These are phyloP conservation scores for Aspergillus coremiiformis DNA, from an alignment of 495 filamentous ascomycete genomes.

Conservation along the genomic window DNA sequence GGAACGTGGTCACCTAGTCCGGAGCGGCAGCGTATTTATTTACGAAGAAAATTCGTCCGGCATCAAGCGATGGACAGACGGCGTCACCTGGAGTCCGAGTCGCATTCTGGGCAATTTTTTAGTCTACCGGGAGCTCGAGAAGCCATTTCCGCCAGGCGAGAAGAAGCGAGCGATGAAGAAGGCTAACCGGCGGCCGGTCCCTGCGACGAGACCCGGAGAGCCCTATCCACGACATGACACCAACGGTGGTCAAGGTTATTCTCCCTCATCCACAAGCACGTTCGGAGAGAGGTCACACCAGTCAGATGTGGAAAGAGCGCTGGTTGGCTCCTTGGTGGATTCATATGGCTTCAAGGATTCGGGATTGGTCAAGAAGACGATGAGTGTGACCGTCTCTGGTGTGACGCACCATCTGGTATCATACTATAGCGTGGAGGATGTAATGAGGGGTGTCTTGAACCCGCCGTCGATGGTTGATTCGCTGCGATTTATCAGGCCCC, in stretches of 20 bases:
- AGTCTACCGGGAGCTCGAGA: slow-evolving; percentile 79
- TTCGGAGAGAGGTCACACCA: slow-evolving; percentile 37
- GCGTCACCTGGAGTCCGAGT: slow-evolving; percentile 82
- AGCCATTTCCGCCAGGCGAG: slow-evolving; percentile 76
- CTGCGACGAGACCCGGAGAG: slow-evolving; percentile 41
- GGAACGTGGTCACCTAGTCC: slow-evolving; percentile 65
- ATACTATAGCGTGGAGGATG: slow-evolving; percentile 77
- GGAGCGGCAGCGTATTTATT: slow-evolving; percentile 79
- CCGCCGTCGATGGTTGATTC: slow-evolving; percentile 53
- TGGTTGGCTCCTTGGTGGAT: slow-evolving; percentile 77
- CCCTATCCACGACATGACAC: slow-evolving; percentile 45
- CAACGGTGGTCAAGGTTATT: slow-evolving; percentile 32
- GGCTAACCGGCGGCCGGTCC: slow-evolving; percentile 38
- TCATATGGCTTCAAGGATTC: slow-evolving; percentile 81
- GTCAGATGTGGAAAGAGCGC: slow-evolving; percentile 54
- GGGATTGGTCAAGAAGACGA: slow-evolving; percentile 87
- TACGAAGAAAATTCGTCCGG: slow-evolving; percentile 84
- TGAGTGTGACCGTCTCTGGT: slow-evolving; percentile 63
- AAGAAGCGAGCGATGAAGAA: slow-evolving; percentile 83
- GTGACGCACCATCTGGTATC: slow-evolving; percentile 77
- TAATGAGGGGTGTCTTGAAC: slow-evolving; percentile 52
- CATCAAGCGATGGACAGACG: slow-evolving; percentile 93
- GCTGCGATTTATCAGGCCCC: slow-evolving; percentile 49
- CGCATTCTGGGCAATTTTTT: slow-evolving; percentile 83
- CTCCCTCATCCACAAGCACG: slow-evolving; percentile 29